Conservation (phyloP, 768 basidiomycete genomes). For the Auriscalpium orientale region DNA sequence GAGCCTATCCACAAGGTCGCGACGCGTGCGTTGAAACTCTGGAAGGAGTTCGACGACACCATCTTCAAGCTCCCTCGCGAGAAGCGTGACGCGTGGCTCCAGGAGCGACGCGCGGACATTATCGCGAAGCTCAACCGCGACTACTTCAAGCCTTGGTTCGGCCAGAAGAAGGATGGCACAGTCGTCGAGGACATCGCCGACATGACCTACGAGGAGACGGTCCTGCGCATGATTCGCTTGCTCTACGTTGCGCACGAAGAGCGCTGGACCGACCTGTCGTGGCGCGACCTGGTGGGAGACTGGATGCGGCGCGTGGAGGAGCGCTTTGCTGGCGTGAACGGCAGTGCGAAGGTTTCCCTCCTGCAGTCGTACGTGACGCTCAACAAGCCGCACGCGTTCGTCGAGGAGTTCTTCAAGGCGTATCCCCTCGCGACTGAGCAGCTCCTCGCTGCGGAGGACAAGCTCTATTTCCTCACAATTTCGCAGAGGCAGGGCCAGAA, state of each 20-base stretch:
- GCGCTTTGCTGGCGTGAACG: slow-evolving; percentile 87
- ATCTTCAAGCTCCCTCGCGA: slow-evolving; percentile 95
- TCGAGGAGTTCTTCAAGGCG: slow-evolving; percentile 74
- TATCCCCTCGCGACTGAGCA: slow-evolving; percentile 82
- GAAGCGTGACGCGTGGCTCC: slow-evolving; percentile 86
- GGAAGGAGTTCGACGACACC: slow-evolving; percentile 97
- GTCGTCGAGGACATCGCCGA: slow-evolving; percentile 83
- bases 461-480: slow-evolving; percentile 93
- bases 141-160: slow-evolving; percentile 97
- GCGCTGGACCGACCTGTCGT: slow-evolving; percentile 88
- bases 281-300: slow-evolving; percentile 92
- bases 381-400: slow-evolving; percentile 72
- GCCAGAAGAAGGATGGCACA: slow-evolving; percentile 86
- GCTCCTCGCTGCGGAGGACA: slow-evolving; percentile 87
- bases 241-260: slow-evolving; percentile 91
- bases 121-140: slow-evolving; percentile 90
- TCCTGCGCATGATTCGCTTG: slow-evolving; percentile 82
- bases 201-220: slow-evolving; percentile 98
- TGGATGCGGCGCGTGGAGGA: slow-evolving; percentile 96
- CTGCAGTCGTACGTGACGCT: slow-evolving; percentile 78
- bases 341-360: slow-evolving; percentile 72
- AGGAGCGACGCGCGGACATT: slow-evolving; percentile 80
- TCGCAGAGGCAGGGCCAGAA: slow-evolving; percentile 95
- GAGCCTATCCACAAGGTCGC: slow-evolving; percentile 99
- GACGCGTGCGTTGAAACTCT: slow-evolving; percentile 91